These are phyloP conservation scores for Beta lomatogona DNA, from an alignment of 179 eudicot species.

Conservation along the genomic window DNA sequence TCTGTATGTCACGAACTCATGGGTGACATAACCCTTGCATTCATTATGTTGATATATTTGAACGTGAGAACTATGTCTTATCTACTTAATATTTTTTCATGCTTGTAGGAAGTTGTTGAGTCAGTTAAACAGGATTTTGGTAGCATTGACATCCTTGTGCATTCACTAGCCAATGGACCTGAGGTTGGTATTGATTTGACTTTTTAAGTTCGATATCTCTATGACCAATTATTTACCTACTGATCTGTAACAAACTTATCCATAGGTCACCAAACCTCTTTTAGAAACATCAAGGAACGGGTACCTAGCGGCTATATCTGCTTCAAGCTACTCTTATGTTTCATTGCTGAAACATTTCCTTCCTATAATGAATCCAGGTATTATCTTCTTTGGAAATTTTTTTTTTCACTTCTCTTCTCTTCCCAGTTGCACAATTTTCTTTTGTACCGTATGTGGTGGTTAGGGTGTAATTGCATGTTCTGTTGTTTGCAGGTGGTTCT, in stretches of 20 bases:
- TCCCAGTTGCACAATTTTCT: not conserved
- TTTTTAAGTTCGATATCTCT: not conserved
- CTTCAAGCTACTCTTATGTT: constrained; percentile 96
- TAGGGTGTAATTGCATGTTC: not conserved
- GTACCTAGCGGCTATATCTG: constrained; percentile 95
- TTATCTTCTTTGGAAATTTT: constrained; percentile 26
- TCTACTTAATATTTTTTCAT: constrained; percentile 5
- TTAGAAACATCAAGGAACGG: constrained; percentile 92
- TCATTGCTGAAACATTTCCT: constrained; percentile 87
- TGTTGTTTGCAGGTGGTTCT: constrained; percentile 71
- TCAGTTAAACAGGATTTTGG: constrained; percentile 89
- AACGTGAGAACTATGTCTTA: not conserved
- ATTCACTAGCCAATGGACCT: constrained; percentile 98
- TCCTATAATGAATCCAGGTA: constrained; percentile 96
- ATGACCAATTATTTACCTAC: constrained; percentile 4
- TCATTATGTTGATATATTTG: not conserved
- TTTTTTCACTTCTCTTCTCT: not conserved
- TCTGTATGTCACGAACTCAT: not conserved
- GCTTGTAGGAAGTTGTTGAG: constrained; percentile 79
- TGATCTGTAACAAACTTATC: constrained; percentile 13
- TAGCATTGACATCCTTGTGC: constrained; percentile 93
- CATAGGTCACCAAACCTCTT: constrained; percentile 86
- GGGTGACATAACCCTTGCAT: not conserved
- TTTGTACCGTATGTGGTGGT: no score
- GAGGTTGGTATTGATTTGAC: constrained; percentile 49